A percentile compares a stretch with the other conserved stretches of the same genome.
These are phyloP conservation scores for Cyathus striatus DNA, from an alignment of 768 basidiomycete species.

Conservation along the genomic window DNA sequence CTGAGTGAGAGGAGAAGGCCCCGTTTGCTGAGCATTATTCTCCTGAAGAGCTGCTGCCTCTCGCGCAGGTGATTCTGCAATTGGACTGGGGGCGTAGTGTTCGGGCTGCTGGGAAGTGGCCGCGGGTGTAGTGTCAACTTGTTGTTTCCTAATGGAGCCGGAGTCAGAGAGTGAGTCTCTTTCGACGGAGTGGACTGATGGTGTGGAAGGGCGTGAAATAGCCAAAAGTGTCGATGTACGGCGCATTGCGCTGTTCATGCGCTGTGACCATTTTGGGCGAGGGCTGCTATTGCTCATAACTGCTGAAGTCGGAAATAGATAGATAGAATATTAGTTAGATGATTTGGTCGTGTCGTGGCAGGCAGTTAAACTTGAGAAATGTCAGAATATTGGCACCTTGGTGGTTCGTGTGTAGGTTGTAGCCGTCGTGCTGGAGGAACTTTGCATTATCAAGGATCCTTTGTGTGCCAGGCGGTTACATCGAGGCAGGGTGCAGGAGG, in stretches of 20 bases:
- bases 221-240: slow-evolving; percentile 55
- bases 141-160: slow-evolving; percentile 14
- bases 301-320: slow-evolving; percentile 7
- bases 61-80: slow-evolving; percentile 63
- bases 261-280: slow-evolving; percentile 41
- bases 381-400: too few relatives aligned
- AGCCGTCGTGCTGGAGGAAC: slow-evolving; percentile 8
- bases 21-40: slow-evolving; percentile 22
- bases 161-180: slow-evolving; percentile 15
- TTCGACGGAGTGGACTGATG: slow-evolving; percentile 17
- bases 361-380: slow-evolving; percentile 8
- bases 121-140: slow-evolving; percentile 17
- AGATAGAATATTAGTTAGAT: slow-evolving; percentile 7
- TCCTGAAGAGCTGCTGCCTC: slow-evolving; percentile 38
- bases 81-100: slow-evolving; percentile 48
- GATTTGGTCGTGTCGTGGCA: too few relatives aligned
- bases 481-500: slow-evolving; percentile 27
- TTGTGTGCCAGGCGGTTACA: slow-evolving; percentile 37
- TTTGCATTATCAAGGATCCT: slow-evolving; percentile 32
- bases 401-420: too few relatives aligned
- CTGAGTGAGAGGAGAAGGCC: slow-evolving; percentile 39
- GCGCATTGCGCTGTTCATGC: slow-evolving; percentile 56
- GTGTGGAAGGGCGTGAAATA: slow-evolving; percentile 31
- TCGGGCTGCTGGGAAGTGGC: slow-evolving; percentile 15
- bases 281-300: slow-evolving; percentile 19